Evolutionary conservation across 2,329 filamentous ascomycete species (phyloP).

Genomic region (Diaporthe ilicicola): DNA sequence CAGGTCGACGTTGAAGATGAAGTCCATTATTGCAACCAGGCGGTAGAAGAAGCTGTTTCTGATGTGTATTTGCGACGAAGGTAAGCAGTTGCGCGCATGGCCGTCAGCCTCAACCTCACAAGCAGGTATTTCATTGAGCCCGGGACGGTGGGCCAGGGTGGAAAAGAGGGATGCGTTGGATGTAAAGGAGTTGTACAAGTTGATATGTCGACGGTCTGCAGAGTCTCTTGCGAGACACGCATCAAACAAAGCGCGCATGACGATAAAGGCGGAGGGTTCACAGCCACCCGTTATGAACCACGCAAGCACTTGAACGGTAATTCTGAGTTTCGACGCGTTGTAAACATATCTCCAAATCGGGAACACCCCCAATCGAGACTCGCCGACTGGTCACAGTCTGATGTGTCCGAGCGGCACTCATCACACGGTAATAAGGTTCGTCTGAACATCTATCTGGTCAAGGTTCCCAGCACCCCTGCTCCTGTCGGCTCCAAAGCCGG

Average conservation of each 20-base stretch:
- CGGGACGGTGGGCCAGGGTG: slow-evolving; percentile 45
- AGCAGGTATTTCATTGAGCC: slow-evolving; percentile 37
- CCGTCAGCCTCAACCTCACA: not conserved
- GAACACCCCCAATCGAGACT: too few species aligned
- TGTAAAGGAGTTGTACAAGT: not conserved
- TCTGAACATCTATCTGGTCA: not conserved
- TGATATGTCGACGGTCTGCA: not conserved
- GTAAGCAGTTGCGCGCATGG: not conserved
- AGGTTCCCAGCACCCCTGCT: not conserved
- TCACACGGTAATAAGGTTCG: slow-evolving; percentile 12
- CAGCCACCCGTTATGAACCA: not conserved
- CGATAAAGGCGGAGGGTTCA: not conserved
- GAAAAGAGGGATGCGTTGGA: not conserved
- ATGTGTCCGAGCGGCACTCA: slow-evolving; percentile 8
- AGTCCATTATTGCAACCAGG: slow-evolving; percentile 27
- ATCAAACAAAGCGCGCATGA: slow-evolving; percentile 35
- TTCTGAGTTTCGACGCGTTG: not conserved
- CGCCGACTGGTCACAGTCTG: not conserved
- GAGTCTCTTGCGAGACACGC: slow-evolving; percentile 10
- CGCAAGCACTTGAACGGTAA: not conserved
- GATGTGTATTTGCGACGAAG: not conserved
- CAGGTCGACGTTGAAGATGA: slow-evolving; percentile 33
- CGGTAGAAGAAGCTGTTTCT: not conserved
- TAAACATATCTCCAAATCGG: slow-evolving; percentile 1
- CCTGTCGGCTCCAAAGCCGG: too few species aligned